Base-by-base conservation (phyloP, 2,329 filamentous ascomycete species). In the Ophiocordyceps camponoti-floridani region DNA sequence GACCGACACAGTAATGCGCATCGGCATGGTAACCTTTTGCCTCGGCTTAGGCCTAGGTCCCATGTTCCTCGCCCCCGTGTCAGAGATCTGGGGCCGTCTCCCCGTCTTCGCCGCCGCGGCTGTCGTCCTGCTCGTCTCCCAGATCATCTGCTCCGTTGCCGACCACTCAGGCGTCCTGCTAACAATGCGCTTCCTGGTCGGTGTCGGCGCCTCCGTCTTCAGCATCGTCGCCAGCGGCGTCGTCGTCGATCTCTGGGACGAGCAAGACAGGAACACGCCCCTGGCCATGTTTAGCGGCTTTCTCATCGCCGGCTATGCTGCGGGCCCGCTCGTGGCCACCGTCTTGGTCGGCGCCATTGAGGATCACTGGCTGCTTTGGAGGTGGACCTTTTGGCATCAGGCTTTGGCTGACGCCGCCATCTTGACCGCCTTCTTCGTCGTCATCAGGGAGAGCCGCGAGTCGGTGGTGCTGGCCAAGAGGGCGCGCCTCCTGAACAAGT, bases 201-300 rank as follows among this genome's bases (percentile, higher is more conserved):
- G 88, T 1, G 75, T 78, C n/a, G 84, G 83, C 7, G 80, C 76
- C 6, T 86, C 79, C 43, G 78, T 71, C 0, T 94, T 93, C 56
- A 86, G 82, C 41, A 91, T 85, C 19, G 88, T 94, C 72, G 82
- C 94, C 0, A 88, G 88, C n/a, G 88, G 88, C 4, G 83, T 95
- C 4, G 81, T 95, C 38, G 82, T 82, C 43, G 88, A 95, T 55
- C 74, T 94, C 47, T 94, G 87, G 64, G 75, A 80, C 42, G 77
- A 84, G 10, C 66, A 83, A 47, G 79, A 84, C 41, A 71, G 89
- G 31, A 94, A 95, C 53, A 86, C 82, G 0, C 84, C 88, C 0
- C 94, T 95, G 89, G 81, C 85, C 0, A 58, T 94, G 0, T 95
- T 94, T 59, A 82, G 82, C n/a, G 84, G 82, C 1, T 68, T 70